phyloP scores from a whole-genome alignment of 2,329 filamentous ascomycete genomes.

The Aspergillus ochraceoroseus region DNA sequence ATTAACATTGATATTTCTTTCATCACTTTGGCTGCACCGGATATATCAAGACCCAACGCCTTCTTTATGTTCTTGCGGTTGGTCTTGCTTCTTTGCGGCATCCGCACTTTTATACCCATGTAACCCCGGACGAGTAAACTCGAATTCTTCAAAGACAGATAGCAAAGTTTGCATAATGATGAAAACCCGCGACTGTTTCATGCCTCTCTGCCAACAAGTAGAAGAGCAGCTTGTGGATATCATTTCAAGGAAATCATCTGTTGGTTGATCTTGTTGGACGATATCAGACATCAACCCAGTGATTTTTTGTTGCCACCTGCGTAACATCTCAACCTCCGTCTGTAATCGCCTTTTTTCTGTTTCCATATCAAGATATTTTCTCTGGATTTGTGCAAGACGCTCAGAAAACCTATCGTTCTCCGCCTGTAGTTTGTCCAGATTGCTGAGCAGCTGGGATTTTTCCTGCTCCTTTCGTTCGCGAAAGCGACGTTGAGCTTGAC shows the following conservation, averaged over 20 bases:
- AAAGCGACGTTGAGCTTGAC: slow-evolving; percentile 4
- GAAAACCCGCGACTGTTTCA: not conserved
- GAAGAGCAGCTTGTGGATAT: slow-evolving; percentile 1
- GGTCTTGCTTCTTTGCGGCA: too few relatives aligned
- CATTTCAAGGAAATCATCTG: not conserved
- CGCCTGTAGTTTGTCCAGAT: not conserved
- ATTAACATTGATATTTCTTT: too few relatives aligned
- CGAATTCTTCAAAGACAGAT: slow-evolving; percentile 1
- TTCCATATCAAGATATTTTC: not conserved
- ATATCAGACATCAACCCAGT: slow-evolving; percentile 1
- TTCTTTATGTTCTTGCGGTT: too few relatives aligned
- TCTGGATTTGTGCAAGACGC: not conserved
- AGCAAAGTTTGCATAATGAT: slow-evolving; percentile 6
- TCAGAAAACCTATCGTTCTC: not conserved
- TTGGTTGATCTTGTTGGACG: not conserved
- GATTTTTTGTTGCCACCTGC: slow-evolving; percentile 4
- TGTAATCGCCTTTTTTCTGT: not conserved
- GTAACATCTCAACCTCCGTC: not conserved
- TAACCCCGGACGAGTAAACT: too few relatives aligned
- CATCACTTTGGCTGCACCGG: too few relatives aligned
- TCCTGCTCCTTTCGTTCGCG: slow-evolving; percentile 7
- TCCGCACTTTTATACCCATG: too few relatives aligned
- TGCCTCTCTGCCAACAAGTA: slow-evolving; percentile 1
- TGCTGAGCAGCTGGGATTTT: not conserved
- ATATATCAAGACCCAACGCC: too few relatives aligned